A percentile compares a stretch with the other conserved stretches of the same genome.
These are phyloP conservation scores for Nicotiana noctiflora DNA, from an alignment of 257 asterid species.

Conservation along the genomic window DNA sequence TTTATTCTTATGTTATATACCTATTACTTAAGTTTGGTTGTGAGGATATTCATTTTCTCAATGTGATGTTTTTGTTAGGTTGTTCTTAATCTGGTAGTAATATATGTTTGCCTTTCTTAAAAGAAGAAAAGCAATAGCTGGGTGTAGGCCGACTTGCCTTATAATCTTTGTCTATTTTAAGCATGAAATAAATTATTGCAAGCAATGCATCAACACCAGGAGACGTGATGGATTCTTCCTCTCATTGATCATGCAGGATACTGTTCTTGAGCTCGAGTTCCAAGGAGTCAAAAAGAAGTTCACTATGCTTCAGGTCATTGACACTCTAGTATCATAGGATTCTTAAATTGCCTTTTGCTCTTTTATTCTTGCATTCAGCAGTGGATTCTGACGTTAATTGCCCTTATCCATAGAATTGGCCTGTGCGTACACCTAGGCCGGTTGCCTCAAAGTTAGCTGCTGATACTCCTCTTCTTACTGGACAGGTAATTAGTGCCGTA, in stretches of 20 bases:
- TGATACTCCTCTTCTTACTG: conserved; percentile 97
- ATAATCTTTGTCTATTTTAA: neutral
- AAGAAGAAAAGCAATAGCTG: neutral
- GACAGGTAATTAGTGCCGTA: conserved; percentile 55
- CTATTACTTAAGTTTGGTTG: neutral
- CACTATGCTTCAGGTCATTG: conserved; percentile 92
- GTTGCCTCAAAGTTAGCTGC: conserved; percentile 96
- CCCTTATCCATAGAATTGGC: conserved; percentile 68
- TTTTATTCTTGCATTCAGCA: neutral
- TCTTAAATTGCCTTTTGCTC: neutral
- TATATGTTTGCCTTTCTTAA: neutral
- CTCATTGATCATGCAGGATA: conserved; percentile 56
- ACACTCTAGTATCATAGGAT: neutral
- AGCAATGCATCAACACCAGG: neutral
- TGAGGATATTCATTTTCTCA: neutral
- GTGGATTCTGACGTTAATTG: neutral
- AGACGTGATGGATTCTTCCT: conserved; percentile 9
- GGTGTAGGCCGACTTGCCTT: neutral
- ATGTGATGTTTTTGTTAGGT: neutral
- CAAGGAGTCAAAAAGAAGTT: conserved; percentile 87
- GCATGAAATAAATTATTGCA: neutral
- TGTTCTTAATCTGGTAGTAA: neutral
- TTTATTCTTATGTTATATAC: neutral
- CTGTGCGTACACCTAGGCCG: conserved; percentile 96
- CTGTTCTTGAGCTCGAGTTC: conserved; percentile 97